These are phyloP conservation scores for Phialophora macrospora DNA, from an alignment of 2,329 filamentous ascomycete genomes.

Conservation along the genomic window DNA sequence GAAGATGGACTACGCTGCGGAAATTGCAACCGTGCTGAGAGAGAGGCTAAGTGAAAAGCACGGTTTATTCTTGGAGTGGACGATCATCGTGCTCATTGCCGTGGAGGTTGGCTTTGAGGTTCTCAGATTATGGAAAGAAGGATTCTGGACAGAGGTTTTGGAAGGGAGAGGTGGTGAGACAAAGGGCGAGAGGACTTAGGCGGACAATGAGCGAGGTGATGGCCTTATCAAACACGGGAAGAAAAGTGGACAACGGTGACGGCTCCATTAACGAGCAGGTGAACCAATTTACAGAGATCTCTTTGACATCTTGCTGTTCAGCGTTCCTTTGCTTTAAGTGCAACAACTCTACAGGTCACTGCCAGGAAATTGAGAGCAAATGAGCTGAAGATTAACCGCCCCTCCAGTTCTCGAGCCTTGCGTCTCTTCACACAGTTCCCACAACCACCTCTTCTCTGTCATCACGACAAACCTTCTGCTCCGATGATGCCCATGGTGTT, in stretches of 20 bases:
- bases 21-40: constrained; percentile 86
- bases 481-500: neutral
- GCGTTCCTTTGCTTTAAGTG: neutral
- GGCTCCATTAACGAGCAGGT: neutral
- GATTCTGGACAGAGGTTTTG: constrained; percentile 40
- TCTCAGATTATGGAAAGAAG: constrained; percentile 71
- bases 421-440: neutral
- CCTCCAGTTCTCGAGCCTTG: neutral
- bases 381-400: neutral
- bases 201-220: neutral
- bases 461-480: neutral
- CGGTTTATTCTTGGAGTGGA: constrained; percentile 85
- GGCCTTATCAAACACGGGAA: neutral
- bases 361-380: neutral
- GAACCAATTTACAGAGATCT: neutral
- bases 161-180: constrained; percentile 10
- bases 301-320: neutral
- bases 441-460: neutral
- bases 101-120: constrained; percentile 92
- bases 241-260: neutral
- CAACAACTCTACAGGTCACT: neutral
- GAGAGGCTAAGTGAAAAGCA: constrained; percentile 91
- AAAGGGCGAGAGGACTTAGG: neutral
- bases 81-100: constrained; percentile 90
- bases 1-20: constrained; percentile 96